Conservation (phyloP, 768 basidiomycete genomes). For the Lactifluus rugatus region DNA sequence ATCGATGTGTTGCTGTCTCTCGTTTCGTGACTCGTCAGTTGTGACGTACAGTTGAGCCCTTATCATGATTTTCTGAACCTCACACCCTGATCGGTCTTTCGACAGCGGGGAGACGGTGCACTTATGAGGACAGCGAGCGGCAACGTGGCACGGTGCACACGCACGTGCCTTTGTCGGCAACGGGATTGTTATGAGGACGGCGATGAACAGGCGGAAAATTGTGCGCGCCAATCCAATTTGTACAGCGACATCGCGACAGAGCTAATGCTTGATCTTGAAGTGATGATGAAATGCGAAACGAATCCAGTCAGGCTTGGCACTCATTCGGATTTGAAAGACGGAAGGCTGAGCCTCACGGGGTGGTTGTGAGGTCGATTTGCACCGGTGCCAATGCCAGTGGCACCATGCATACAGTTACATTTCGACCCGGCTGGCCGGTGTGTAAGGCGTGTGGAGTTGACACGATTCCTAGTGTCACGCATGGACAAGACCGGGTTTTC, state of each 20-base stretch:
- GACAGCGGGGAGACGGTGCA: too few species aligned
- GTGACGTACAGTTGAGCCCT: too few species aligned
- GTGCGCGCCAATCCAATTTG: not conserved
- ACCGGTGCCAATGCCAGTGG: not conserved
- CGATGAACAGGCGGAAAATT: conserved; percentile 2
- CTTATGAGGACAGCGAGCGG: too few species aligned
- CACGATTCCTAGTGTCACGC: not conserved
- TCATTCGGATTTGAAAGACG: not conserved
- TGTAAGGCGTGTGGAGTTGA: not conserved
- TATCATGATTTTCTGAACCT: too few species aligned
- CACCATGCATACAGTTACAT: not conserved
- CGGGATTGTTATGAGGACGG: conserved; percentile 4
- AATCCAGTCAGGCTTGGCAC: not conserved
- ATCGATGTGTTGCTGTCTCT: too few species aligned
- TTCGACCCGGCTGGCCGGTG: not conserved
- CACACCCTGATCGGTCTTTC: too few species aligned
- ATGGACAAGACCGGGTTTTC: not conserved
- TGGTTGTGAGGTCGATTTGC: too few species aligned
- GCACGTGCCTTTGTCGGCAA: conserved; percentile 2
- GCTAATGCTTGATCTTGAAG: not conserved
- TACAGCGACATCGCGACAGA: not conserved
- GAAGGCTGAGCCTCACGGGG: too few species aligned
- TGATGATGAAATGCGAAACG: conserved; percentile 6
- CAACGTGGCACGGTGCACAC: too few species aligned
- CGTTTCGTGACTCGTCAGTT: too few species aligned